A percentile compares a stretch with the other conserved stretches of the same genome.
These are phyloP conservation scores for Kluyveromyces sp. DNA, from an alignment of 1,139 yeast genomes.

Conservation along the genomic window DNA sequence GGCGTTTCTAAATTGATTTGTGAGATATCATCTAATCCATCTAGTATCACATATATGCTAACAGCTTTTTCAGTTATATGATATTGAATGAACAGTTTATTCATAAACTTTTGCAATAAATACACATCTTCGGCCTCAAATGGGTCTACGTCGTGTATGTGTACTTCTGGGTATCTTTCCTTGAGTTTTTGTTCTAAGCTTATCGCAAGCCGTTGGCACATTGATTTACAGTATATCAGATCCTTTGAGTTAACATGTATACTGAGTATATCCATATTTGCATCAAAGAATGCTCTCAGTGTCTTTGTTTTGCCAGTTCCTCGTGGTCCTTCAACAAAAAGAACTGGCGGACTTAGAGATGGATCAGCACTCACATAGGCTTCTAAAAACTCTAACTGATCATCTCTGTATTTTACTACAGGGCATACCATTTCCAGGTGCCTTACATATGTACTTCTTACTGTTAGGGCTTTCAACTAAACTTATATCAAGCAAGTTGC, in stretches of 20 bases:
- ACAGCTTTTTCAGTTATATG: conserved; percentile 6
- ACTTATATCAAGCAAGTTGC: too few species aligned
- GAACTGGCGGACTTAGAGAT: conserved; percentile 17
- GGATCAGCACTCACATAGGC: conserved; percentile 19
- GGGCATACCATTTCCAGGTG: conserved; percentile 2
- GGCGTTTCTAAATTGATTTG: conserved; percentile 27
- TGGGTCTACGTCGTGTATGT: conserved; percentile 20
- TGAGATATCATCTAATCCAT: conserved; percentile 27
- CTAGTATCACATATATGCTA: conserved; percentile 21
- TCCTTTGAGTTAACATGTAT: neutral
- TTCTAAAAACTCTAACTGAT: conserved; percentile 18
- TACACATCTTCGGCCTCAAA: conserved; percentile 26
- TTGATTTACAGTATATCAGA: conserved; percentile 21
- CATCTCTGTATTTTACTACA: conserved; percentile 19
- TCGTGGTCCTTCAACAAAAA: conserved; percentile 24
- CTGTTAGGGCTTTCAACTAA: too few species aligned
- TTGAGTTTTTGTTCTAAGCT: conserved; percentile 16
- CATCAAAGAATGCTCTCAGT: conserved; percentile 14
- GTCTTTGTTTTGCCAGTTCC: conserved; percentile 26
- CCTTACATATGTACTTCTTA: too few species aligned
- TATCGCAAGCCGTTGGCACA: conserved; percentile 26
- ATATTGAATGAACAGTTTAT: conserved; percentile 15
- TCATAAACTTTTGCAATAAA: conserved; percentile 20
- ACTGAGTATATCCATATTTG: conserved; percentile 22
- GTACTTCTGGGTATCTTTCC: conserved; percentile 11